Percentiles rank a stretch among this genome's conserved stretches.
Conservation (phyloP, 148 eudicot genomes). For the Amaranthus palmeri region DNA sequence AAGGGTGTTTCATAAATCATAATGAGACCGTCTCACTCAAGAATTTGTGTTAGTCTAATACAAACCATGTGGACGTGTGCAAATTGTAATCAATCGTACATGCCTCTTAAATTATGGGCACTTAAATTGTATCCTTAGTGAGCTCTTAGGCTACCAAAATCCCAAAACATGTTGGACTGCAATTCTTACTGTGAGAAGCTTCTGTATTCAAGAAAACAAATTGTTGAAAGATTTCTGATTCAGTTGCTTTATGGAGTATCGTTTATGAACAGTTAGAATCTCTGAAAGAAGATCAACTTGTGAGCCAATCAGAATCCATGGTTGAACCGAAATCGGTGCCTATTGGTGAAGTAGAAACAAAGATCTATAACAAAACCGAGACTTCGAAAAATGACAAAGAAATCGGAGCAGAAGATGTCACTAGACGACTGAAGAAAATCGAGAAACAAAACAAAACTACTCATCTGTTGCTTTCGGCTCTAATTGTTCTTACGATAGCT, state of each 20-base stretch:
- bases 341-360: conserved; percentile 10
- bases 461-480: conserved; percentile 54
- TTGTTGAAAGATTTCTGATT: too few relatives aligned
- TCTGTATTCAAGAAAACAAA: too few relatives aligned
- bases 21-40: too few relatives aligned
- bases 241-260: not conserved
- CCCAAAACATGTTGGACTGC: too few relatives aligned
- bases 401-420: conserved; percentile 28
- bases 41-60: too few relatives aligned
- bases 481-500: conserved; percentile 50
- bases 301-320: conserved; percentile 23
- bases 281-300: conserved; percentile 25
- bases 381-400: not conserved
- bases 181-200: too few relatives aligned
- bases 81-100: too few relatives aligned
- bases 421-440: conserved; percentile 50
- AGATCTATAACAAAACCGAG: conserved; percentile 7
- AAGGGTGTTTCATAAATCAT: too few relatives aligned
- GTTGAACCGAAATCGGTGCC: conserved; percentile 13
- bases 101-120: too few relatives aligned
- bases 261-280: conserved; percentile 36
- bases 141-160: too few relatives aligned
- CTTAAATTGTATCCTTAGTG: too few relatives aligned
- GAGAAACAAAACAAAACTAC: conserved; percentile 63
- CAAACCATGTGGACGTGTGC: too few relatives aligned